phyloP scores from a whole-genome alignment of 148 eudicot species.

The Camellia japonica region DNA sequence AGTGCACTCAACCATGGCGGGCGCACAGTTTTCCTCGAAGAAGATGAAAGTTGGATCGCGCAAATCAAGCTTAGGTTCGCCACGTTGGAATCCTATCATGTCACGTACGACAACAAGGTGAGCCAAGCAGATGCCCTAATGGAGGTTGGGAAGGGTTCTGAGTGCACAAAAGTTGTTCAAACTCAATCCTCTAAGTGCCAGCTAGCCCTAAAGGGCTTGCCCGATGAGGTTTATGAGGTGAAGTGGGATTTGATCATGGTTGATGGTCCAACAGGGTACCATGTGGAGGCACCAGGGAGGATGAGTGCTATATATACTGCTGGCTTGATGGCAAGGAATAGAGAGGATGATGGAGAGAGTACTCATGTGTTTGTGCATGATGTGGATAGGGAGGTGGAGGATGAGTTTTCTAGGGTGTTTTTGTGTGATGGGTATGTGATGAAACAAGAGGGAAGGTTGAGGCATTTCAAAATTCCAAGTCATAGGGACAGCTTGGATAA shows the following conservation, averaged over 20 bases:
- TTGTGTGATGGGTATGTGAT: conserved; percentile 87
- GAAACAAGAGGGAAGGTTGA: conserved; percentile 84
- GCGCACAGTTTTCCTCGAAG: conserved; percentile 69
- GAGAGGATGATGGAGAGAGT: conserved; percentile 47
- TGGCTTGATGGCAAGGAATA: conserved; percentile 88
- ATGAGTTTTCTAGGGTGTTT: conserved; percentile 68
- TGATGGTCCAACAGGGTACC: conserved; percentile 95
- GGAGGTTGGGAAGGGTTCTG: conserved; percentile 41
- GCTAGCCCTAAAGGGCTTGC: conserved; percentile 75
- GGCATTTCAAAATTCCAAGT: conserved; percentile 85
- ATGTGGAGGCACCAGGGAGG: conserved; percentile 89
- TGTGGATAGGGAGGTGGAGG: conserved; percentile 89
- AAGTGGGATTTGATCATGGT: conserved; percentile 97
- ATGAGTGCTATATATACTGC: conserved; percentile 93
- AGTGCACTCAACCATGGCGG: conserved; percentile 67
- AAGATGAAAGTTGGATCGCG: conserved; percentile 60
- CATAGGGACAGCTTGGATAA: conserved; percentile 47
- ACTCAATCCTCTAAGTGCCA: conserved; percentile 62
- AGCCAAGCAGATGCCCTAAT: conserved; percentile 44
- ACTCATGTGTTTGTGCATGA: conserved; percentile 92
- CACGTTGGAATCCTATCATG: conserved; percentile 54
- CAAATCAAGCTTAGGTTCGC: conserved; percentile 59
- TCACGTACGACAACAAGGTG: conserved; percentile 59
- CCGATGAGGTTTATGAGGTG: conserved; percentile 63
- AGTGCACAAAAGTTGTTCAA: conserved; percentile 30